Base-by-base conservation (phyloP, 345 rosid genomes). In the Pugionium dolabratum region DNA sequence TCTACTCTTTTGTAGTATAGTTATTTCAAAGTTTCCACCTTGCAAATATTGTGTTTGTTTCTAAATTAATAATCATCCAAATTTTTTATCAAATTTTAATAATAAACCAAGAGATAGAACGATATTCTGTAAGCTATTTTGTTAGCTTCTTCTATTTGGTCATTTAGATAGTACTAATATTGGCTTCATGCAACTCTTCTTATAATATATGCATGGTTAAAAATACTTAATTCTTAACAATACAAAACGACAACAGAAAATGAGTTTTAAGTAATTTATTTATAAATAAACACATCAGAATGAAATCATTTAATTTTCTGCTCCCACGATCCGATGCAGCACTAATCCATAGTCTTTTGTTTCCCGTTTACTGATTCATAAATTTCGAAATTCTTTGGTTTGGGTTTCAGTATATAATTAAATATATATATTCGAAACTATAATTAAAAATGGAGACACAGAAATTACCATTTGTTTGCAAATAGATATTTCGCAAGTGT, bases 241-340 rank as follows among this genome's bases (percentile, higher is more conserved):
- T 33, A 33, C 39, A 51, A 33, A 31, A 53, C 36, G 55, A 54
- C 37, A 70, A 25, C 18, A 30, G 2, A 50, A 31, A 32, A 40
- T 6, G 3, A 69, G 11, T 41, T 41, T 51, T 28, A 10, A 7
- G 60, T 46, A 51, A 34, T 9, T 41, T 29, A 27, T 33, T 49
- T 5, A 64, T 72, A 41, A 26, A 29, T 30, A 42, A 72, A 18
- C n/a, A 28, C 43, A 41, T 64, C 11, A 25, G 5, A 39, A 62
- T 57, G 9, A 33, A 39, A 57, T 49, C 27, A 33, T 34, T 54
- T 36, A 9, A 6, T 42, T 33, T 42, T 47, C 26, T 52, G 41
- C 49, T 59, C 62, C 35, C 76, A 66, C 42, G 71, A 72, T 72
- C 76, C 61, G 25, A 65, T 43, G 71, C 49, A 65, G 47, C 76